These are phyloP conservation scores for Hypoxylon rickii DNA, from an alignment of 495 filamentous ascomycete genomes.

Conservation along the genomic window DNA sequence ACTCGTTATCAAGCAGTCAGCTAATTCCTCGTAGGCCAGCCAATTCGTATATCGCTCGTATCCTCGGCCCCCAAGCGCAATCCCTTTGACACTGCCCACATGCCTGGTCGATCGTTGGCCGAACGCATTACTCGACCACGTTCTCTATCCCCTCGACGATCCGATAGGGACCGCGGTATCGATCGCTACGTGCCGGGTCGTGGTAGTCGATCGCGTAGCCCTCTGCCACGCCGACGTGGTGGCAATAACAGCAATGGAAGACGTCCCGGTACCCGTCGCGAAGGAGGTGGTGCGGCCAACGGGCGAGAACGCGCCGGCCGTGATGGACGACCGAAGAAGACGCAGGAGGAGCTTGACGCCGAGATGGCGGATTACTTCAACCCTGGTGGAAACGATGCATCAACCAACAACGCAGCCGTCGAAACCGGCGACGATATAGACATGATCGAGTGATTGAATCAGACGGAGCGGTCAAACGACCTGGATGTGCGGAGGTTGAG, in stretches of 20 bases:
- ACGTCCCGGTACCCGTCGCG: constrained; percentile 56
- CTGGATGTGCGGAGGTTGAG: too few species aligned
- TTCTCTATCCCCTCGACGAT: constrained; percentile 57
- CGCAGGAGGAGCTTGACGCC: constrained; percentile 86
- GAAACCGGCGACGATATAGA: constrained; percentile 42
- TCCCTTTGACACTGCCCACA: constrained; percentile 62
- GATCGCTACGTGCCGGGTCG: constrained; percentile 83
- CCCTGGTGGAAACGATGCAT: constrained; percentile 49
- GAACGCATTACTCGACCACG: constrained; percentile 70
- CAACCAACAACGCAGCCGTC: constrained; percentile 24
- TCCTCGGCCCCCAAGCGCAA: constrained; percentile 55
- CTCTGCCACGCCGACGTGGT: constrained; percentile 49
- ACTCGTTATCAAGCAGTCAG: background rate
- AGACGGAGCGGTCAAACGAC: too few species aligned
- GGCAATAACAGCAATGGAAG: constrained; percentile 30
- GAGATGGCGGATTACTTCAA: constrained; percentile 97
- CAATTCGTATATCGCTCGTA: constrained; percentile 77
- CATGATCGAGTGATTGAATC: constrained; percentile 45
- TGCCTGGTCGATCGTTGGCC: constrained; percentile 65
- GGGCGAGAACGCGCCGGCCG: constrained; percentile 44
- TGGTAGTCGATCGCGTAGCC: constrained; percentile 54
- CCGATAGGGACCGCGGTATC: constrained; percentile 71
- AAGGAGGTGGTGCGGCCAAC: constrained; percentile 44
- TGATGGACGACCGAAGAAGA: constrained; percentile 77
- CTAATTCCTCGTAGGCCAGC: constrained; percentile 60